Evolutionary conservation across 192 early-diverging fungal genomes (phyloP), one percentile per base, ranked within the genome.

Genomic region (Entophlyctis luteolus): DNA sequence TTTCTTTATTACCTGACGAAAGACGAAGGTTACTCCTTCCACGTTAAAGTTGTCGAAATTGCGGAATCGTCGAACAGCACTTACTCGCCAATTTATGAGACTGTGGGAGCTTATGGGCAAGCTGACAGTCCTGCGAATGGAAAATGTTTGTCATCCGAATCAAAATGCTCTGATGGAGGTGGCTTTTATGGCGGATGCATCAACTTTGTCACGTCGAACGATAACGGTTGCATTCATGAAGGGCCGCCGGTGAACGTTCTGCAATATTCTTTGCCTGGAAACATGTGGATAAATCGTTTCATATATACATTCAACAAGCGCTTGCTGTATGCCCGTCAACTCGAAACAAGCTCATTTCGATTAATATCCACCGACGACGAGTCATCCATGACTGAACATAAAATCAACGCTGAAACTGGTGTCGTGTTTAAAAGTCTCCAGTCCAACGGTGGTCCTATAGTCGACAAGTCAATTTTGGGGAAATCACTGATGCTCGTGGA

Each of bases 211-310:
- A 25, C 35, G 4, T 20, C 35, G 22, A 31, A 38, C 39, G 18
- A 32, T 12, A 36, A 57, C 10, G 38, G 55, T 36, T 57, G 55
- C 34, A 12, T 18, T 4, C 55, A 57, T 35, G 23, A 12, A 28
- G 58, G 4, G 18, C 50, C 37, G 10, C 20, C 35, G 22, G 18
- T 32, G 1, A 38, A 4, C 8, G n/a, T n/a, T 25, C 5, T 28
- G 6, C 31, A 18, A 22, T 60, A 22, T 25, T 23, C 23, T 23
- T n/a, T 60, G 18, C 58, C 58, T 14, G 58, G 58, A 42, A 60
- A 60, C 29, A 60, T 60, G 58, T 60, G 58, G 58, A 60, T 60
- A 22, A 25, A 3, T 14, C 18, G 29, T 2, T 60, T 46, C 25
- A 27, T 28, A 31, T 60, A 60, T 31, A 25, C 58, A 42, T 60